Base-by-base conservation (phyloP, 2,329 filamentous ascomycete species). In the Claviceps sp. region DNA sequence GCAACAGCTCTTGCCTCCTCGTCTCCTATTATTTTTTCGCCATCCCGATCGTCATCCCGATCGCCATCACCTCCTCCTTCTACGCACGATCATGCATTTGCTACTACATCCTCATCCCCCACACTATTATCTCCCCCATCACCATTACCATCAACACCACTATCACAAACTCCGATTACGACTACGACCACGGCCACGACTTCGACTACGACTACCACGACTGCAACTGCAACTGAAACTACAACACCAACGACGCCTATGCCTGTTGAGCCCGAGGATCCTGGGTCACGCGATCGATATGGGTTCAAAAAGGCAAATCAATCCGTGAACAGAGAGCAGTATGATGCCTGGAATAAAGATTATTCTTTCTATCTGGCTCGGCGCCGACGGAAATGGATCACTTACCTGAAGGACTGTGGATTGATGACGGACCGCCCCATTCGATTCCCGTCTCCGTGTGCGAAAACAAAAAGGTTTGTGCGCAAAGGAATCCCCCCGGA, bases 401-500 rank as follows among this genome's bases (percentile, higher is more conserved):
- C 77, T 0, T 77, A 93, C 58, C 78, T 95, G 66, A 83, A 83
- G 59, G 86, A 93, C 59, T 83, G 82, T 57, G 83, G 84, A 2
- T 70, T 95, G 24, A 78, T 83, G 61, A 88, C 81, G 4, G 79
- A 83, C 45, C 72, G 79, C 4, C 90, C 88, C 1, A 81, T 79
- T 40, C 78, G 81, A 2, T 97, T 97, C 59, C 91, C 91, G 1
- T 77, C 84, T 1, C 85, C 83, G 50, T 87, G 82, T 48, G 79
- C 83, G 46, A 95, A 94, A 67, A 81, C 93, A 44, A 95, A 94
- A 69, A 79, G 89, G 18, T 96, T 93, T 63, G 80, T 95, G 48
- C 82, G 90, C 50, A 97, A 96, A 67, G 91, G 91, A 16, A 91
- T 96, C 48, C 91, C 91, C 3, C 88, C 90, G 0, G 88, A 95